phyloP scores from a whole-genome alignment of 805 yeast genomes.

The Candida nitratophila region DNA sequence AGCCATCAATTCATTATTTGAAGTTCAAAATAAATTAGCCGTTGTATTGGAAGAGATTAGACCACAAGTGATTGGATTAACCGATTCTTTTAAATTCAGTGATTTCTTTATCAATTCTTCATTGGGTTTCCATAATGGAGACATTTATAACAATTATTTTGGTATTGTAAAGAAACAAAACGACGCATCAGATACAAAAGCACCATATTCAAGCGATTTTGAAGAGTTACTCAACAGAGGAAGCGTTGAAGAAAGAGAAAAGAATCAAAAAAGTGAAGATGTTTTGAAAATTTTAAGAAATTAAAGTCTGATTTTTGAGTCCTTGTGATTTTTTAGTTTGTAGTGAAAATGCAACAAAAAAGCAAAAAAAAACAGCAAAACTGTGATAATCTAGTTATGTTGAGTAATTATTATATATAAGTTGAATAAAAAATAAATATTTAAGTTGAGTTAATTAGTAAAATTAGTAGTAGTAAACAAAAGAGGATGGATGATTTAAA shows the following conservation, averaged over 20 bases:
- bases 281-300: conserved; percentile 14
- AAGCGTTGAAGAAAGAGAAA: conserved; percentile 28
- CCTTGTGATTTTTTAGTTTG: too few species aligned
- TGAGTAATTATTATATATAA: background rate
- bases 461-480: too few species aligned
- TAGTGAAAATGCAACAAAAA: too few species aligned
- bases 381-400: too few species aligned
- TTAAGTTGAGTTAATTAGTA: background rate
- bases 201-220: conserved; percentile 45
- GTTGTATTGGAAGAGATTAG: conserved; percentile 45
- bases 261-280: conserved; percentile 12
- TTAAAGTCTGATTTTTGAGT: background rate
- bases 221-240: conserved; percentile 32
- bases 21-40: conserved; percentile 35
- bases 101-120: conserved; percentile 80
- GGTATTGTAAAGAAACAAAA: conserved; percentile 39
- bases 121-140: conserved; percentile 75
- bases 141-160: conserved; percentile 76
- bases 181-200: conserved; percentile 47
- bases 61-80: conserved; percentile 65
- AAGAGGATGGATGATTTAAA: too few species aligned
- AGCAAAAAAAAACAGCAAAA: too few species aligned
- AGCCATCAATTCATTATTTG: conserved; percentile 39
- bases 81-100: conserved; percentile 78
- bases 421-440: background rate